Base-by-base conservation (phyloP, 2,329 filamentous ascomycete genomes). In the Mollisia scopiformis region DNA sequence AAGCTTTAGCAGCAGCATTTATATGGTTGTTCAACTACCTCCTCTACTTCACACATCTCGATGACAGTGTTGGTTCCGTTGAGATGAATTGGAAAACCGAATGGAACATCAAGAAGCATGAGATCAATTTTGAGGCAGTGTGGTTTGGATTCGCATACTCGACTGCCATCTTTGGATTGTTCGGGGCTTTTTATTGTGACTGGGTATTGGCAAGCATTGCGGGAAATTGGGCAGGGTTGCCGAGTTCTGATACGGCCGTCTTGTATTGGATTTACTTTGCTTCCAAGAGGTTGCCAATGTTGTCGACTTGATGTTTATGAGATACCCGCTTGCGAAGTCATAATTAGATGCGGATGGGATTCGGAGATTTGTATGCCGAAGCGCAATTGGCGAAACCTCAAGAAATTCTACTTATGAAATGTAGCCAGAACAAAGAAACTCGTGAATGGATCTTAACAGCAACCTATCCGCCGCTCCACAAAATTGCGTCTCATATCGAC, bases 201-300 rank as follows among this genome's bases (percentile, higher is more conserved):
- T 64, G 62, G 62, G 51, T 59, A 6, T 23, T 64, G 21, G 62
- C 47, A 31, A 49, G 54, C 30, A 57, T 64, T 58, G 59, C 58
- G 6, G 59, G 53, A 14, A 62, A 61, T 51, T 39, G 59, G 55
- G 47, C 19, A 23, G 62, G 62, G 10, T 21, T 47, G 4, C 62
- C 62, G 2, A 62, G 56, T 39, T 19, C 31, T 11, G 56, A 64
- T 41, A 47, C 51, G 41, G 53, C 49, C 37, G 8, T 39, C 14
- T 52, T 64, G 52, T 64, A 64, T 41, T 64, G 59, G 59, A 54
- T n/a, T n/a, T 64, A 64, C 50, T 59, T 64, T 55, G 13, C 55
- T 19, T 56, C 59, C 3, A 64, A 64, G 56, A 50, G 62, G 27
- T 49, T 64, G 52, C 58, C 62, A 5, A 37, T 62, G 11, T 53